Evolutionary conservation across 805 yeast genomes (phyloP), one percentile per base, ranked within the genome.

Genomic region (Schwanniomyces sp.): DNA sequence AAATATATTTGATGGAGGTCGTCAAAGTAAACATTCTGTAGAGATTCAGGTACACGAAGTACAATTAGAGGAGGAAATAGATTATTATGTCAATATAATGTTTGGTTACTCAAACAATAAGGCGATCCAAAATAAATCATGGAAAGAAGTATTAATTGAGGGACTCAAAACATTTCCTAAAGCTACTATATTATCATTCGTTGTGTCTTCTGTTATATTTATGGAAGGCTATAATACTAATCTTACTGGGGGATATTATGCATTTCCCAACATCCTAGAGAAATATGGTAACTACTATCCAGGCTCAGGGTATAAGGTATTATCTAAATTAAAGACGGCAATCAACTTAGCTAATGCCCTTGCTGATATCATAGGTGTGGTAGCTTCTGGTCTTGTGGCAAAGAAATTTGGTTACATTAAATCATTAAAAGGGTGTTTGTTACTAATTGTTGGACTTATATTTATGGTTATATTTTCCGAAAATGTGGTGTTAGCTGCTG

Each of bases 301-400:
- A 21, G 57, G 57, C 2, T 62, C 59, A 6, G 62, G 42, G 54
- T 76, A 16, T 63, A 72, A 18, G 70, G 74, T n/a, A 57, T 63
- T 67, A n/a, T 63, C 68, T 24, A 55, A 52, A 29, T 66, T 70
- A 70, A 72, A 67, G 46, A 61, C 67, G 17, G 62, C 62, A 17
- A 56, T 67, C 42, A 54, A 62, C 25, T 57, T 60, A 63, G 51
- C 66, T 30, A 45, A 50, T 27, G 59, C 59, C 34, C 66, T 66
- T 25, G 79, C 79, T 30, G 67, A 67, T 46, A 64, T 79, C 44
- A 50, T 75, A 12, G 83, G 82, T 16, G 66, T 76, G 40, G 64
- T 70, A 44, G 46, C 63, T 30, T 71, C 72, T 24, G 80, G 81
- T 41, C 56, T 63, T 46, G 53, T 74, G 17, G 66, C 73, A 24